Percentiles rank a stretch among this genome's conserved stretches.
phyloP scores from a whole-genome alignment of 345 rosid species.

The Cardamine resedifolia region DNA sequence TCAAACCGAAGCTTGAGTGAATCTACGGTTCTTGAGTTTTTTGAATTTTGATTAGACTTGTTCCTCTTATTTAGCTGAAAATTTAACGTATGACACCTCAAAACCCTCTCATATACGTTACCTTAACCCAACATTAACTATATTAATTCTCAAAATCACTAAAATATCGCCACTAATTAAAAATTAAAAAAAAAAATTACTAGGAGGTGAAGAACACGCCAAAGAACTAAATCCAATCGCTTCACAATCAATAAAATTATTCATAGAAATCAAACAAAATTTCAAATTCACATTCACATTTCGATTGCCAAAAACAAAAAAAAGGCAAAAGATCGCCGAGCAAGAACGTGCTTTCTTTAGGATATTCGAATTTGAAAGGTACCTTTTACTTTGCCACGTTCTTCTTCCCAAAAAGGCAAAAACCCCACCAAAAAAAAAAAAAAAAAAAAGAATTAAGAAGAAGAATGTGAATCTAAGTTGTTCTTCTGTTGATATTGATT shows the following conservation, averaged over 20 bases:
- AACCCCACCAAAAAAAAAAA: neutral
- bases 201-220: slow-evolving; percentile 20
- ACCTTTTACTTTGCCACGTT: slow-evolving; percentile 31
- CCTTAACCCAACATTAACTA: slow-evolving; percentile 21
- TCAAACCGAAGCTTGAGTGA: slow-evolving; percentile 7
- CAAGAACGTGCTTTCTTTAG: slow-evolving; percentile 27
- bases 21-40: neutral
- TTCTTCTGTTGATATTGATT: neutral
- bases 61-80: slow-evolving; percentile 23
- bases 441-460: neutral
- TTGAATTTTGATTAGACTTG: neutral
- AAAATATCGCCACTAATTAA: neutral
- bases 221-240: neutral
- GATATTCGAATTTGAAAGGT: slow-evolving; percentile 23
- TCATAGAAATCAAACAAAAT: slow-evolving; percentile 14
- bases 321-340: slow-evolving; percentile 16
- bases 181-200: neutral
- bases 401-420: slow-evolving; percentile 18
- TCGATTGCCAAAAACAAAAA: neutral
- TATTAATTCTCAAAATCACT: neutral
- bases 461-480: slow-evolving; percentile 11
- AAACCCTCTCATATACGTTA: slow-evolving; percentile 38
- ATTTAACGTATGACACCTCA: slow-evolving; percentile 25
- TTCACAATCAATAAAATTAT: slow-evolving; percentile 4
- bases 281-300: slow-evolving; percentile 15